Evolutionary conservation across 2,329 filamentous ascomycete species (phyloP), one percentile per base, ranked within the genome.

Genomic region (Alternaria viburni): DNA sequence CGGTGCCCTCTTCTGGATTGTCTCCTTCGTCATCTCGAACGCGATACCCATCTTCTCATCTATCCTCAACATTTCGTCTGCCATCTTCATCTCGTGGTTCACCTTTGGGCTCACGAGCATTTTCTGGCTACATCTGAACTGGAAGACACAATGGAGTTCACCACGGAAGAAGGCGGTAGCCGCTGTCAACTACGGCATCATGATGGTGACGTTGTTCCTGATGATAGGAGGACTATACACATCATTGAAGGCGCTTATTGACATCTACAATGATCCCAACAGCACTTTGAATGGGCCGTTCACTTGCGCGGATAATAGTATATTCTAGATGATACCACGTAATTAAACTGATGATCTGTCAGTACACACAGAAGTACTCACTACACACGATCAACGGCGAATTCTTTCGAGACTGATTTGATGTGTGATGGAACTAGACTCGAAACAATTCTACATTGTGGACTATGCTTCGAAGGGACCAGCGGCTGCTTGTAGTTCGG

Each of bases 21-120:
- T 0, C 87, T 91, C 21, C 87, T 75, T 75, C 30, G 41, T 75
- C 56, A 70, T 75, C 7, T 73, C 71, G 5, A 75, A 75, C 59
- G 71, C 90, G 0, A 86, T 89, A 21, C 73, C 73, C 4, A 74
- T 74, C 36, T 93, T 92, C 80, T 87, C 86, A 70, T 86, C 87
- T 54, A 82, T 93, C 8, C 81, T 92, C 13, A 87, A 86, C 23
- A 80, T 92, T 50, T 86, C 90, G 21, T 74, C 74, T 2, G 73
- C 73, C 13, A 71, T 90, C 5, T 90, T 91, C 63, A 86, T 86
- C 26, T 88, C 84, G 56, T 91, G 89, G 89, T 91, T 91, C 76
- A 89, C 87, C 15, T 86, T 81, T 58, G 82, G 82, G 0, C 66
- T 84, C 1, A 80, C 78, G 32, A 82, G 80, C 23, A 67, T 82